Conservation (phyloP, 1,139 yeast species). For the Geotrichum phurueaensis region DNA sequence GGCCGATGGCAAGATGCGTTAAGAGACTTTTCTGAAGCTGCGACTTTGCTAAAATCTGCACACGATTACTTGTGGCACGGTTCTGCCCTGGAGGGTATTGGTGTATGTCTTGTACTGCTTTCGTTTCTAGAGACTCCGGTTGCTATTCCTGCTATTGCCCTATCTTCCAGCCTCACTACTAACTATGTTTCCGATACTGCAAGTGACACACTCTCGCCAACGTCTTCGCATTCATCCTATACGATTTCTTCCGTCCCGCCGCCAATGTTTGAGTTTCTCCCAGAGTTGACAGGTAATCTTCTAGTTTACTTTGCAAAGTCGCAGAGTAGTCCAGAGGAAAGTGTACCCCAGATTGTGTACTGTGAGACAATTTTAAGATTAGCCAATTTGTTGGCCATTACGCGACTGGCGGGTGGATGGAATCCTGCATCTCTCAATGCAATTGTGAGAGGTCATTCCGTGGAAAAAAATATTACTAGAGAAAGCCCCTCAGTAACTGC, state of each 20-base stretch:
- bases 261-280: conserved; percentile 46
- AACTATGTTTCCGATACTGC: background rate
- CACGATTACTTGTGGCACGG: conserved; percentile 86
- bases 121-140: conserved; percentile 54
- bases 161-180: conserved; percentile 9
- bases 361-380: conserved; percentile 66
- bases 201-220: conserved; percentile 13
- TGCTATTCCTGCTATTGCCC: conserved; percentile 51
- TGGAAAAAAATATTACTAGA: conserved; percentile 25
- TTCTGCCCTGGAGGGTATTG: conserved; percentile 75
- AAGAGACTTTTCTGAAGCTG: conserved; percentile 65
- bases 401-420: conserved; percentile 49
- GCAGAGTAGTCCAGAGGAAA: conserved; percentile 57
- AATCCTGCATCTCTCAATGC: conserved; percentile 41
- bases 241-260: conserved; percentile 23
- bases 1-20: conserved; percentile 74
- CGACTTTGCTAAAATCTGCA: conserved; percentile 50
- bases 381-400: conserved; percentile 53
- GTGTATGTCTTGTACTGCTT: conserved; percentile 57
- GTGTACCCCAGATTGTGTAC: conserved; percentile 76
- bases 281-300: conserved; percentile 46
- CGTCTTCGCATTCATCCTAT: conserved; percentile 26
- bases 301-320: conserved; percentile 57
- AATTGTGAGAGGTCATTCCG: conserved; percentile 36
- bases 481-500: conserved; percentile 26